A percentile compares a stretch with the other conserved stretches of the same genome.
Evolutionary conservation across 1,139 yeast species (phyloP).

Genomic region (Insectozyma bohioensis): DNA sequence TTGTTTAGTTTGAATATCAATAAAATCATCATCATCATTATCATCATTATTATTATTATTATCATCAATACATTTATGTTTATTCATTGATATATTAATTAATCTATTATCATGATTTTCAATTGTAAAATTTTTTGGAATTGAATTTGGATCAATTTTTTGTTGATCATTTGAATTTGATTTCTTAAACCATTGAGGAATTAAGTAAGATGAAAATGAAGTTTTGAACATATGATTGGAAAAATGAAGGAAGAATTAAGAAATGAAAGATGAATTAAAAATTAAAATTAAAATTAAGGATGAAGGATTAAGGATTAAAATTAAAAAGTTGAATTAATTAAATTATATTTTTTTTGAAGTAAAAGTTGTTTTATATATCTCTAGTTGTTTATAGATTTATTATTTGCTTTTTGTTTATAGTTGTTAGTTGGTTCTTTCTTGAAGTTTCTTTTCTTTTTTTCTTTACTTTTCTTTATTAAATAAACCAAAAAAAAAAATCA

Average conservation of each 20-base stretch:
- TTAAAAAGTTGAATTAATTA: too few species aligned
- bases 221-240: slow-evolving; percentile 12
- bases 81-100: slow-evolving; percentile 38
- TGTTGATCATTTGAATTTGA: slow-evolving; percentile 5
- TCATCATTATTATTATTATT: slow-evolving; percentile 2
- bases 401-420: too few species aligned
- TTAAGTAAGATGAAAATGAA: slow-evolving; percentile 10
- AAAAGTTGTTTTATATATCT: too few species aligned
- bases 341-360: too few species aligned
- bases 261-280: too few species aligned
- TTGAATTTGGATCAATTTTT: slow-evolving; percentile 16
- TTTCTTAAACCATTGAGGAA: slow-evolving; percentile 17
- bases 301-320: too few species aligned
- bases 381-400: too few species aligned
- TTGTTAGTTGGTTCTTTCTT: too few species aligned
- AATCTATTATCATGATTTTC: slow-evolving; percentile 27
- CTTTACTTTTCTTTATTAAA: too few species aligned
- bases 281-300: slow-evolving; percentile 46
- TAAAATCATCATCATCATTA: slow-evolving; percentile 32
- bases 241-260: too few species aligned
- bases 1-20: slow-evolving; percentile 36
- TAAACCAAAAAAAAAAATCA: too few species aligned
- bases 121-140: slow-evolving; percentile 31
- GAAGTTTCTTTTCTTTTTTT: too few species aligned
- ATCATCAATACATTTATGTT: slow-evolving; percentile 8